A percentile compares a stretch with the other conserved stretches of the same genome.
phyloP scores from a whole-genome alignment of 805 yeast genomes.

The Lipomyces starkeyi region DNA sequence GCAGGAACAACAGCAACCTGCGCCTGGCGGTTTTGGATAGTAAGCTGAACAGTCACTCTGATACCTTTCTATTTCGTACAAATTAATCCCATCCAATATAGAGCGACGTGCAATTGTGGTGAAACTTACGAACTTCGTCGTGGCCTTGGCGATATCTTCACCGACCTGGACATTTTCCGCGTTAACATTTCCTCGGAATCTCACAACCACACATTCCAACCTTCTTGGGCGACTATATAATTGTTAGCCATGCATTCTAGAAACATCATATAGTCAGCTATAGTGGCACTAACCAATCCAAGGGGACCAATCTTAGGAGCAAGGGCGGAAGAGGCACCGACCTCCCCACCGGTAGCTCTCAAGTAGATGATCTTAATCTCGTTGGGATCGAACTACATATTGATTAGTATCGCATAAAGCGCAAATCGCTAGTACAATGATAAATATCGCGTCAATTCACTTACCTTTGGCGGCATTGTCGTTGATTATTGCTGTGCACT shows the following conservation, averaged over 20 bases:
- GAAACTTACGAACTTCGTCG: constrained; percentile 74
- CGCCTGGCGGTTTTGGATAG: constrained; percentile 99
- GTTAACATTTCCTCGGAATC: background rate
- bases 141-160: constrained; percentile 99
- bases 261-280: background rate
- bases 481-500: constrained; percentile 11
- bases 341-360: constrained; percentile 99
- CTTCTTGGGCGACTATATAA: constrained; percentile 52
- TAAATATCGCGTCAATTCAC: constrained; percentile 5
- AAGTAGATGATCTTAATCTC: constrained; percentile 98
- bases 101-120: background rate
- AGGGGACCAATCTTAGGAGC: constrained; percentile 99
- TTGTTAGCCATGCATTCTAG: background rate
- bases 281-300: constrained; percentile 62
- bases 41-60: constrained; percentile 97
- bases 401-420: constrained; percentile 1
- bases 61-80: constrained; percentile 72
- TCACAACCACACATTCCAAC: constrained; percentile 77
- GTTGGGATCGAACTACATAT: constrained; percentile 82
- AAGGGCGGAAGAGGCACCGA: constrained; percentile 98
- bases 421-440: background rate
- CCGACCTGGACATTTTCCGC: constrained; percentile 83
- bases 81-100: background rate
- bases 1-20: constrained; percentile 98
- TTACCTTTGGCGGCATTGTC: constrained; percentile 36